A percentile compares a stretch with the other conserved stretches of the same genome.
Conservation (phyloP, 495 filamentous ascomycete species). For the Penicillium maclennaniae region DNA sequence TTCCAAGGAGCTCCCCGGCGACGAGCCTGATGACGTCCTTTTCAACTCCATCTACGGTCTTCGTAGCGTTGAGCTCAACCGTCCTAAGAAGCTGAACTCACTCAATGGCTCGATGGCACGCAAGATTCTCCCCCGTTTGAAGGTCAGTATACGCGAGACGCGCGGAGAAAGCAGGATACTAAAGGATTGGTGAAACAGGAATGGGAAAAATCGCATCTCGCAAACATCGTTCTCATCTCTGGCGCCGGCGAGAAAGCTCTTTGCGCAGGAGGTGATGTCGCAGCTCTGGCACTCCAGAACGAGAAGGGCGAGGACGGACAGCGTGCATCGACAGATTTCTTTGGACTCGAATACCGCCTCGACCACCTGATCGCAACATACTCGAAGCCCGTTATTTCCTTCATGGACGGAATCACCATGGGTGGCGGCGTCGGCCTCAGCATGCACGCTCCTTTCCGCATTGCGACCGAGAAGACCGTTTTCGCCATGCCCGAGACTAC, state of each 20-base stretch:
- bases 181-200: conserved; percentile 48
- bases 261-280: conserved; percentile 91
- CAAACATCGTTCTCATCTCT: conserved; percentile 89
- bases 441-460: conserved; percentile 91
- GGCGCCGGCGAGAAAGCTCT: conserved; percentile 80
- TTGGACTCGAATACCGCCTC: conserved; percentile 86
- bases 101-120: conserved; percentile 89
- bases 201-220: conserved; percentile 90
- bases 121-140: conserved; percentile 82
- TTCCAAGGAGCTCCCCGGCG: conserved; percentile 54
- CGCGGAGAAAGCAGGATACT: conserved; percentile 4
- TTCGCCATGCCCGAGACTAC: conserved; percentile 98
- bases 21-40: conserved; percentile 86
- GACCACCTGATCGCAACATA: conserved; percentile 96
- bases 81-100: conserved; percentile 83
- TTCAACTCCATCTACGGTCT: conserved; percentile 86
- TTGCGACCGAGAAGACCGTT: conserved; percentile 90
- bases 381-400: conserved; percentile 85
- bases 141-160: conserved; percentile 36
- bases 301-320: conserved; percentile 61
- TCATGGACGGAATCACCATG: conserved; percentile 99
- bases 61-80: conserved; percentile 90
- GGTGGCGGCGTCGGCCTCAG: conserved; percentile 92
- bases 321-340: conserved; percentile 72
- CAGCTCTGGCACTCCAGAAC: conserved; percentile 69